A percentile compares a stretch with the other conserved stretches of the same genome.
Evolutionary conservation across 305 asterid species (phyloP).

Genomic region (Coffea humblotiana): DNA sequence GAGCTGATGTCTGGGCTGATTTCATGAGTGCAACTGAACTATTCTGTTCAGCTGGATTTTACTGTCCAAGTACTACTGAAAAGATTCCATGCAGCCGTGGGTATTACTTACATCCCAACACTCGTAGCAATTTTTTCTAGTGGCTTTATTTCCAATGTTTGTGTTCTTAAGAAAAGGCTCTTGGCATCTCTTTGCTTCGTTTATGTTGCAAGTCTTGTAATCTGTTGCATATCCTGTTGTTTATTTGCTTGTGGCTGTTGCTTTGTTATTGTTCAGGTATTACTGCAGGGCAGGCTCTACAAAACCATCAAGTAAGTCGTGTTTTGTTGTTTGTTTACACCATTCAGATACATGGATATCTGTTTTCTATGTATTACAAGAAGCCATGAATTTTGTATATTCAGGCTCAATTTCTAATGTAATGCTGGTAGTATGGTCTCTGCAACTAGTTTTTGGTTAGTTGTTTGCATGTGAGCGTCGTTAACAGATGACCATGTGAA

Average conservation of each 20-base stretch:
- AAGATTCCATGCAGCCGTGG: slow-evolving; percentile 67
- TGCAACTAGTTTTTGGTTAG: not conserved
- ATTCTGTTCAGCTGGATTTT: slow-evolving; percentile 87
- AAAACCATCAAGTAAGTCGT: slow-evolving; percentile 47
- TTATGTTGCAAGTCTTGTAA: slow-evolving; percentile 5
- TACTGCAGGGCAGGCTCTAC: slow-evolving; percentile 84
- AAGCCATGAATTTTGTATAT: not conserved
- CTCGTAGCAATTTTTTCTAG: slow-evolving; percentile 12
- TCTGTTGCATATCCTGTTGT: slow-evolving; percentile 4
- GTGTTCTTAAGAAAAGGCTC: not conserved
- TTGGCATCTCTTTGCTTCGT: not conserved
- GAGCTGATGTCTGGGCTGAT: slow-evolving; percentile 93
- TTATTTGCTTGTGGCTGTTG: slow-evolving; percentile 10
- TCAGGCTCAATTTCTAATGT: not conserved
- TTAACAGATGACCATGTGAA: not conserved
- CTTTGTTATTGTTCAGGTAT: slow-evolving; percentile 46
- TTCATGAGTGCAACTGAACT: slow-evolving; percentile 57
- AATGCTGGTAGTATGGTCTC: not conserved
- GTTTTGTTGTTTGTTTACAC: not conserved
- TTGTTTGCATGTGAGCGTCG: not conserved
- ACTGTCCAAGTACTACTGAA: slow-evolving; percentile 68
- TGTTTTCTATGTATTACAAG: not conserved
- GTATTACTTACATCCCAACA: slow-evolving; percentile 40
- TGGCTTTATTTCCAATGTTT: not conserved
- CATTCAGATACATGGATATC: not conserved